Conservation (phyloP, 257 asterid genomes). For the Nicotiana paniculata region DNA sequence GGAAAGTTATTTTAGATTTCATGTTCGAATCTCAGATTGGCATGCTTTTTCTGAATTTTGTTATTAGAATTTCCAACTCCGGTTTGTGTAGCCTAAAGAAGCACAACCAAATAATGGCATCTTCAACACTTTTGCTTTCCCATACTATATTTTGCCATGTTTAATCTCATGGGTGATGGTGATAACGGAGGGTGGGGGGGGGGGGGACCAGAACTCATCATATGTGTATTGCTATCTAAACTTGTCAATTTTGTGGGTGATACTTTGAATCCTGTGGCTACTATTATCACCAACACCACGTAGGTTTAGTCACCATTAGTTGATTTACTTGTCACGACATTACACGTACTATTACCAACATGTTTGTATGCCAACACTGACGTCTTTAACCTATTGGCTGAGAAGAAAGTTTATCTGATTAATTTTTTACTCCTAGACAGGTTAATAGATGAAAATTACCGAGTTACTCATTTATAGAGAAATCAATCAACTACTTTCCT, state of each 20-base stretch:
- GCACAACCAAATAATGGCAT: background rate
- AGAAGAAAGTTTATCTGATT: background rate
- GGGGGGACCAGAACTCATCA: conserved; percentile 1
- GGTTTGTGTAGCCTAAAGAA: background rate
- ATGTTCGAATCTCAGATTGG: background rate
- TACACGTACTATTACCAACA: background rate
- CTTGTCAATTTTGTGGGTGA: background rate
- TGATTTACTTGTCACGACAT: background rate
- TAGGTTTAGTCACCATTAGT: background rate
- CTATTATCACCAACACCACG: background rate
- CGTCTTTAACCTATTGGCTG: background rate
- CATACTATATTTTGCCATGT: background rate
- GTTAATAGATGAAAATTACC: background rate
- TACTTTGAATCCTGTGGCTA: background rate
- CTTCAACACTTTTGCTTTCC: background rate
- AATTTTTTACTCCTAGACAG: too few relatives aligned
- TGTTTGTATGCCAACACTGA: background rate
- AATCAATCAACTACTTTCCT: background rate
- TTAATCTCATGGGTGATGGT: background rate
- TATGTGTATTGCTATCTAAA: background rate
- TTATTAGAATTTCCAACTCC: background rate
- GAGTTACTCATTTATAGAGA: background rate
- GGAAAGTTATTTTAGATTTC: background rate
- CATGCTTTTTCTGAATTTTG: background rate
- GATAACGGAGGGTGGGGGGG: background rate